phyloP scores from a whole-genome alignment of 306 rosid genomes.

The Glycine soja region DNA sequence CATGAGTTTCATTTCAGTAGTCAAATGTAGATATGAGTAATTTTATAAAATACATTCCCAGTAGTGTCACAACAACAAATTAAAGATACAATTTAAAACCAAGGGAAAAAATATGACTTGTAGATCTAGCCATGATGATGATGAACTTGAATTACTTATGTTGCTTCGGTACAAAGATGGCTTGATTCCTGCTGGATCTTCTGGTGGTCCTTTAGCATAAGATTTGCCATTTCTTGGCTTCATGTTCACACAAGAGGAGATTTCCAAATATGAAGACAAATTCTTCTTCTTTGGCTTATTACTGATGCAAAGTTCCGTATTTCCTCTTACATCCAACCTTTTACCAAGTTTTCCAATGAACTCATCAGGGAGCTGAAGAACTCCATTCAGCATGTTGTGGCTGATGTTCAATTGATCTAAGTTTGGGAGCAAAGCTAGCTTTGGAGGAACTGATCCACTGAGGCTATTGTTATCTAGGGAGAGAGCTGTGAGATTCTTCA shows the following conservation, averaged over 20 bases:
- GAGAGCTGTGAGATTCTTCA: constrained; percentile 70
- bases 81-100: constrained; percentile 41
- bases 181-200: constrained; percentile 53
- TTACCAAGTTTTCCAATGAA: constrained; percentile 73
- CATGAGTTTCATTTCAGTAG: too few relatives aligned
- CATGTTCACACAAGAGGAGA: constrained; percentile 56
- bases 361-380: constrained; percentile 55
- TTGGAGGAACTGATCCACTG: constrained; percentile 66
- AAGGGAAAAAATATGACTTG: constrained; percentile 33
- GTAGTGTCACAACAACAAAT: constrained; percentile 41
- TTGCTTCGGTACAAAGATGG: constrained; percentile 53
- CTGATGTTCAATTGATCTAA: constrained; percentile 76
- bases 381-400: constrained; percentile 75
- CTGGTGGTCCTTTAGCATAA: constrained; percentile 49
- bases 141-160: constrained; percentile 55
- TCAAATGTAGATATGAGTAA: constrained; percentile 28
- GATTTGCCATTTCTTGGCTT: constrained; percentile 47
- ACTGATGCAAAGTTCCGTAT: constrained; percentile 62
- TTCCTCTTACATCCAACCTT: constrained; percentile 82
- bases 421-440: constrained; percentile 62
- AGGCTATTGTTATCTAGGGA: constrained; percentile 73
- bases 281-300: constrained; percentile 50
- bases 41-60: constrained; percentile 31
- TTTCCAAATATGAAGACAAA: constrained; percentile 52
- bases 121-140: constrained; percentile 42